Evolutionary conservation across 2,329 filamentous ascomycete genomes (phyloP).

Genomic region (Neonectria hederae): DNA sequence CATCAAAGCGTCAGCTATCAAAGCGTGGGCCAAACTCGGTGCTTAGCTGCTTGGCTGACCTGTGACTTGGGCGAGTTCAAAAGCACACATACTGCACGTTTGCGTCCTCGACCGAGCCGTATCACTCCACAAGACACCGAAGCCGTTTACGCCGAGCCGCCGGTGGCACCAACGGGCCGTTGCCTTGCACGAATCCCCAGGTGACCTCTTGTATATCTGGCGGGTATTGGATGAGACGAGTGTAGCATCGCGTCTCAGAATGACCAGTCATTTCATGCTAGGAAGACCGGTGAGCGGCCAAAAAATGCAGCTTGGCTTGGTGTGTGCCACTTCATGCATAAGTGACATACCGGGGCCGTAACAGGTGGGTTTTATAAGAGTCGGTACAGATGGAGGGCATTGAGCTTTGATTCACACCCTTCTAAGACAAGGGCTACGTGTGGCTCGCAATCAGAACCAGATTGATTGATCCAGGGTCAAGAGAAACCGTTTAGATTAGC

Average conservation of each 20-base stretch:
- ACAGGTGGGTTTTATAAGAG: neutral
- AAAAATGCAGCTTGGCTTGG: neutral
- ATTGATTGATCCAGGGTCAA: neutral
- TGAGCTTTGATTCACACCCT: neutral
- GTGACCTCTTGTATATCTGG: slow-evolving; percentile 14
- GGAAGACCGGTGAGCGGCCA: slow-evolving; percentile 1
- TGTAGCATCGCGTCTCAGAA: slow-evolving; percentile 1
- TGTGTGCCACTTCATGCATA: neutral
- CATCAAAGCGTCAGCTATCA: neutral
- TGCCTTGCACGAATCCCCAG: slow-evolving; percentile 29
- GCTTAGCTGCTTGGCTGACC: slow-evolving; percentile 6
- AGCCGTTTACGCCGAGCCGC: neutral
- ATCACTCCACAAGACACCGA: slow-evolving; percentile 11
- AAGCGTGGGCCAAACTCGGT: slow-evolving; percentile 8
- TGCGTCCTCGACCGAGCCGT: slow-evolving; percentile 16
- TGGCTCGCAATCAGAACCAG: neutral
- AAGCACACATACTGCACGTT: slow-evolving; percentile 22
- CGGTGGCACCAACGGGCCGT: slow-evolving; percentile 22
- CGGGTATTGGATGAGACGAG: slow-evolving; percentile 14
- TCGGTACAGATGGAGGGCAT: neutral
- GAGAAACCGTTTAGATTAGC: no score
- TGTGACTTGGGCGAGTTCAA: slow-evolving; percentile 25
- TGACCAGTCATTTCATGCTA: slow-evolving; percentile 18
- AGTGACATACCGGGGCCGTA: neutral
- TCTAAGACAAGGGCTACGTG: neutral